These are phyloP conservation scores for Xylaria bambusicola DNA, from an alignment of 495 filamentous ascomycete species.

Conservation along the genomic window DNA sequence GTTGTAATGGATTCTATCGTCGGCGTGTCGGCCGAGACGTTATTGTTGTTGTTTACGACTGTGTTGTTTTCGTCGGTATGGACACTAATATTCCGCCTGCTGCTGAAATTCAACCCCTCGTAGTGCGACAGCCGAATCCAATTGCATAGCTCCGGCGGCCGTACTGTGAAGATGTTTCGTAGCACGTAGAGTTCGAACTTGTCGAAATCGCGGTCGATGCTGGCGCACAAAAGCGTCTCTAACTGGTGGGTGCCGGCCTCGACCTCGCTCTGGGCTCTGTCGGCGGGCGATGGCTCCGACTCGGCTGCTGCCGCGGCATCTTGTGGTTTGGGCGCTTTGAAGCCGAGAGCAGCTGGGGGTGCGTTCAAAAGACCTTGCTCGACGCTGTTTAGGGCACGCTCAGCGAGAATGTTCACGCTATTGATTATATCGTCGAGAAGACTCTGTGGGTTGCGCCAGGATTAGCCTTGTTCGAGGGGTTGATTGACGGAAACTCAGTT, in stretches of 20 bases:
- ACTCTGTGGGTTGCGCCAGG: constrained; percentile 54
- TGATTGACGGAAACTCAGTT: too few relatives aligned
- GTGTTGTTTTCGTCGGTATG: too few relatives aligned
- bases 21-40: constrained; percentile 40
- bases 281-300: constrained; percentile 45
- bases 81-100: constrained; percentile 7
- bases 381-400: constrained; percentile 78
- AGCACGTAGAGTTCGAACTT: constrained; percentile 92
- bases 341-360: constrained; percentile 74
- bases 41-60: not conserved
- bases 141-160: constrained; percentile 63
- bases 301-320: constrained; percentile 53
- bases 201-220: constrained; percentile 96
- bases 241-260: constrained; percentile 89
- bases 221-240: constrained; percentile 89
- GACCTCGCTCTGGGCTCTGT: constrained; percentile 70
- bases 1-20: constrained; percentile 65
- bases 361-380: constrained; percentile 76
- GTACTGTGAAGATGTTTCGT: constrained; percentile 81
- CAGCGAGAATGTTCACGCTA: constrained; percentile 85
- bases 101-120: constrained; percentile 52
- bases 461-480: constrained; percentile 18
- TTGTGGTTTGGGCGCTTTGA: constrained; percentile 50
- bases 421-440: constrained; percentile 98
- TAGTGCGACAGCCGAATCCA: constrained; percentile 88